Base-by-base conservation (phyloP, 2,329 filamentous ascomycete species). In the Dothidotthia symphoricarpi region DNA sequence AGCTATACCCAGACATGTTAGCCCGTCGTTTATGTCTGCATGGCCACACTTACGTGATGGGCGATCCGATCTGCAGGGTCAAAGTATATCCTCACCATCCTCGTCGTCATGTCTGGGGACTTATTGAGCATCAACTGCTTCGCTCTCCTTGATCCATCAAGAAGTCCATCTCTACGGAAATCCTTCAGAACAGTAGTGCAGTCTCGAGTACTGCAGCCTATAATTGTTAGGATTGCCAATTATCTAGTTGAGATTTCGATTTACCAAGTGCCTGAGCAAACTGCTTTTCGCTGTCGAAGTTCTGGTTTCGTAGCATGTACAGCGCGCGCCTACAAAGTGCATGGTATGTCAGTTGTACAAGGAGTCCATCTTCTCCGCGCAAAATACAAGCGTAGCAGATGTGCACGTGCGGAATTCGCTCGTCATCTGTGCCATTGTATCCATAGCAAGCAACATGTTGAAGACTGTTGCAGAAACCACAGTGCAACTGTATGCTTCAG, bases 391-490 rank as follows among this genome's bases (percentile, higher is more conserved):
- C 51, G 45, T 75, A 75, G 55, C 73, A 76, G 12, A 64, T 61
- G 49, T 76, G 71, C n/a, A 60, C 43, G 17, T 62, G 51, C 22
- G 69, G 67, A 14, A 74, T 43, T 22, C 65, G 64, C 8, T 57
- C 51, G 45, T 74, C 71, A n/a, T 60, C 43, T 2, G 38, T 26
- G 19, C 47, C 56, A 7, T 52, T 49, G 45, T 69, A 75, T 4
- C 73, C 73, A 41, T 74, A 74, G 51, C 73, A 76, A 26, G 64
- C 49, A 16, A 67, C 36, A 55, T 76, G 73, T 44, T 76, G 73
- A 51, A 64, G 69, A 8, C 59, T 69, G 25, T 61, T 47, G 46
- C 73, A 76, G 42, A 67, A 72, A 10, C 49, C 40, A 45, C 73
- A 76, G 38, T 64, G 36, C n/a, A 73, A 51, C 72, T 74, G 37